Evolutionary conservation across 176 grass and related monocot genomes (phyloP), one percentile per base, ranked within the genome.

Genomic region (Oryza australiensis): DNA sequence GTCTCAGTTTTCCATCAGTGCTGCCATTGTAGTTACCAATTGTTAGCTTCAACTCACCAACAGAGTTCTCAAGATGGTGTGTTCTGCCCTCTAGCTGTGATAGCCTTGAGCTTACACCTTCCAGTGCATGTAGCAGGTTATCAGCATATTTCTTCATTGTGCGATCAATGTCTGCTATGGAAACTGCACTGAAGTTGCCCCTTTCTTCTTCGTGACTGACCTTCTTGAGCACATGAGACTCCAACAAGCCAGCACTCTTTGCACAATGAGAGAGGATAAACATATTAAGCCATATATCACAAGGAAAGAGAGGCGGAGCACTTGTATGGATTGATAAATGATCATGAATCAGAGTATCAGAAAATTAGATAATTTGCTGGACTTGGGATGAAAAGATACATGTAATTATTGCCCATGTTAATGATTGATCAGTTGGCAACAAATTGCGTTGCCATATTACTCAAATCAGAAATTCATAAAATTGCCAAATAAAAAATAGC

Each of bases 81-180:
- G 91, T 87, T 76, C 89, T 91, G 26, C 63, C 90, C 80, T 99
- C 96, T 20, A 99, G 74, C 68, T 94, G 89, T 28, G 77, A 89
- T 70, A 99, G 80, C 74, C 77, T 91, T 73, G 91, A 94, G 77
- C 82, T 95, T 51, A 99, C 81, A 79, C 80, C 77, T 85, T 99
- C 93, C 10, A 99, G 62, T 29, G 85, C 89, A 88, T 91, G 82
- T 71, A 99, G 83, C 66, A 99, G 63, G 73, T 82, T 93, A 84
- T 99, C 96, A 67, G 74, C 76, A 77, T 99, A 90, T 76, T 93
- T 99, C 80, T 99, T 99, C 64, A 99, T 92, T 2, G 87, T 91
- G 9, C 51, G 72, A 43, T 99, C 96, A 73, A 99, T 95, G 66
- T 93, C 96, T 82, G 68, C 76, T 48, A 95, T 79, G 33, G 87